Base-by-base conservation (phyloP, 257 asterid species). In the Solanum acaule region DNA sequence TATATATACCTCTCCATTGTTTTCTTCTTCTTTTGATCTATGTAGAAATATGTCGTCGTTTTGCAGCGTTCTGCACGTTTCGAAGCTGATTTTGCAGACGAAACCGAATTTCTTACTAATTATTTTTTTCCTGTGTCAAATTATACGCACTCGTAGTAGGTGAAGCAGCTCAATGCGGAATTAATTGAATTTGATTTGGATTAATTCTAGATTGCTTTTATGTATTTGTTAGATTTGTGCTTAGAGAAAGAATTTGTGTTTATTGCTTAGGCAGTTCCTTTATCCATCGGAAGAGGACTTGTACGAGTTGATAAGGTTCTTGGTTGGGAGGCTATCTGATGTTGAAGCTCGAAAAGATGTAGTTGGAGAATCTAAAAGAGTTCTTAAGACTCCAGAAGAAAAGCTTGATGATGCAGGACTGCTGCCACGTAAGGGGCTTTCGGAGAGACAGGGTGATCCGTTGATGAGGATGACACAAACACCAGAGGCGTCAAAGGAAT, bases 221-320 rank as follows among this genome's bases (percentile, higher is more conserved):
- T 46, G 40, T 29, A 6, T 81, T 88, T 7, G 23, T 85, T 34
- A 68, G 23, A 16, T 65, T 68, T 88, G 72, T 77, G 82, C 86
- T 63, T 88, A 84, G 87, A 90, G 37, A 89, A 88, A 42, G 82
- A 34, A 56, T 86, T 87, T 86, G 59, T 82, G 78, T 89, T 52
- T 89, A 88, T 90, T 91, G 92, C 91, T 92, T 91, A 93, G 96
- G 95, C 93, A 95, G 96, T 92, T 95, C 89, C 95, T 94, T 73
- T 95, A 94, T 90, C 98, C 96, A 77, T 92, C 98, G 1, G 94
- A 91, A 72, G 98, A 95, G 87, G 96, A 95, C 90, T 89, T 93
- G 93, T 90, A 92, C 86, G 91, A 91, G 87, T 88, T 95, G 87
- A 94, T 92, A 87, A 88, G 98, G 61, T 94, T 95, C 89, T 88